Evolutionary conservation across 257 asterid species (phyloP), one percentile per base, ranked within the genome.

Genomic region (Capsicum chinense): DNA sequence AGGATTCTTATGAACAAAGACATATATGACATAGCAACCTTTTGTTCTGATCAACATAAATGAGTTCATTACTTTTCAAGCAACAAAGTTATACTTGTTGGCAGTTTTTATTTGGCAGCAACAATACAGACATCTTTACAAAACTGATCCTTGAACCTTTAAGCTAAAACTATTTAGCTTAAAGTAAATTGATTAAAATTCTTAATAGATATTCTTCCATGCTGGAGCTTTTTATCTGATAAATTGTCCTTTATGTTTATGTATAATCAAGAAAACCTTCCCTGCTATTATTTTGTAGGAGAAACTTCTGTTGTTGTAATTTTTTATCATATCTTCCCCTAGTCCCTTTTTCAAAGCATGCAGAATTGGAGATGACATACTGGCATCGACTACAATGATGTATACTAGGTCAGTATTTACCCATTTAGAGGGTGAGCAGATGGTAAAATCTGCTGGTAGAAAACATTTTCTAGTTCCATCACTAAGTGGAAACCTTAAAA

Each of bases 361-460:
- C 79, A 98, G 98, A 83, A 94, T 94, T 79, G 98, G 93, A 79
- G 93, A 91, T 17, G 96, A 95, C 86, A 84, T 86, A 82, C 86
- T 92, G 13, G 92, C 86, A 86, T 92, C 98, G 84, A 94, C 95
- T 5, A 93, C 98, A 19, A 96, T 94, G 98, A 91, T 93, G 95
- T 95, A 93, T 87, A 64, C 94, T 0, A 83, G 88, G 71, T 85
- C 90, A 8, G 35, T 86, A 70, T 85, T 91, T 19, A 79, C 79
- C 60, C 17, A 26, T 79, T 83, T 89, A 50, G 44, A 68, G 56
- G 88, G 84, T 62, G 90, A 89, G 82, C 89, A 86, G 83, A 82
- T 64, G 64, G 85, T 79, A 33, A 71, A 85, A 86, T 87, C 66
- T 70, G 95, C 95, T n/a, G 97, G 98, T 82, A 89, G 90, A 90